Evolutionary conservation across 2,329 filamentous ascomycete species (phyloP), one percentile per base, ranked within the genome.

Genomic region (Lecanicillium sp.): DNA sequence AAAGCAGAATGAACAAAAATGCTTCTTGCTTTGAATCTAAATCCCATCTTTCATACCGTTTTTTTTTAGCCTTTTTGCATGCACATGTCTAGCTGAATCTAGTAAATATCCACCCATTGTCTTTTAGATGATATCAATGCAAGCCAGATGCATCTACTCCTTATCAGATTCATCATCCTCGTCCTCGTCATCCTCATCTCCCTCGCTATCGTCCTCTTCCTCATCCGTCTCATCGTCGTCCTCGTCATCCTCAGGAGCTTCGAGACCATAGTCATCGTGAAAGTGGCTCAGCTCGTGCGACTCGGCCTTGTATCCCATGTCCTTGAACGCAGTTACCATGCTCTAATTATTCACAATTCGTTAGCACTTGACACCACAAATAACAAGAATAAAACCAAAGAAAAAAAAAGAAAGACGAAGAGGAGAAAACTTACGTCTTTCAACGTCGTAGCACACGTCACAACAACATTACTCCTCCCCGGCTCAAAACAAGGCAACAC

Each of bases 371-470:
- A 29, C 12, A 4, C 13, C n/a, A n/a, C n/a, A n/a, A n/a, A n/a
- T n/a, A n/a, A n/a, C n/a, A 11, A 19, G 7, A 14, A 20, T 8
- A 17, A 7, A 11, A 22, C 19, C 14, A n/a, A 28, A 22, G 16
- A n/a, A n/a, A n/a, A n/a, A n/a, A n/a, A n/a, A n/a, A n/a, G n/a
- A n/a, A n/a, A n/a, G 12, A 16, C 15, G 15, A 15, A 39, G 25
- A 39, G 38, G 17, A 35, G 35, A 25, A 16, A 37, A 70, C 79
- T 64, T 65, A 92, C 86, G 70, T 95, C 85, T 51, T 81, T 72
- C 75, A 95, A 83, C 35, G 87, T 75, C 13, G 83, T 82, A 15
- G 87, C 85, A 57, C 90, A 95, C 7, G 90, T 95, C 37, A 95
- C 73, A 4, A 95, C 79, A 37, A 95, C 66, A 56, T 96, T 94